Base-by-base conservation (phyloP, 2,329 filamentous ascomycete genomes). In the Penicillium paneum region DNA sequence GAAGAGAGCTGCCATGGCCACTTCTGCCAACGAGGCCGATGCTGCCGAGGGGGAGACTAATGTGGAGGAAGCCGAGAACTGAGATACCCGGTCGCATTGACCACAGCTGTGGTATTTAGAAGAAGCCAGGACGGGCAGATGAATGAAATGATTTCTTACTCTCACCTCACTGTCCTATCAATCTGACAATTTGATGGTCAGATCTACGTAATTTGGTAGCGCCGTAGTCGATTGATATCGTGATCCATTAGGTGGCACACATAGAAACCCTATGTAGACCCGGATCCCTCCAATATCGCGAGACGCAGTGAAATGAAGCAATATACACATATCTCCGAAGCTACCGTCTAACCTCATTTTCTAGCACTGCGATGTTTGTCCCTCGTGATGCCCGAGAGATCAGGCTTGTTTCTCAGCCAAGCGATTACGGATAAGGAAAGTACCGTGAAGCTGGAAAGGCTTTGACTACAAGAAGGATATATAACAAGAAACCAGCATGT, bases 101-200 rank as follows among this genome's bases (percentile, higher is more conserved):
- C 3, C 1, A 39, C 12, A 7, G 1, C 1, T 40, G 4, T 3
- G 24, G 15, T 6, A 24, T 8, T 17, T 2, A 13, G n/a, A 43
- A 8, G 26, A 8, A 2, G 3, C 1, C 1, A 5, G 13, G 21
- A 3, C 3, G n/a, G 4, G 2, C 0, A 29, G 1, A 8, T 21
- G 7, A 21, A 19, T 24, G 17, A 1, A 41, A 11, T 2, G 26
- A 28, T 28, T 3, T 19, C 26, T 29, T 17, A 29, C 15, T 29
- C n/a, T 17, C 26, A 29, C n/a, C 8, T 17, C 10, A 42, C 39
- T 17, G 17, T 42, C 10, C 5, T 42, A 3, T 42, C 6, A 17
- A n/a, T 12, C 24, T 42, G 24, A 17, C 39, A 26, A 4, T 10
- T 2, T 12, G 0, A 40, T 5, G 7, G 8, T n/a, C 5, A 41